Percentiles rank a stretch among this genome's conserved stretches.
Conservation (phyloP, 768 basidiomycete genomes). For the Hericium rajendrae region DNA sequence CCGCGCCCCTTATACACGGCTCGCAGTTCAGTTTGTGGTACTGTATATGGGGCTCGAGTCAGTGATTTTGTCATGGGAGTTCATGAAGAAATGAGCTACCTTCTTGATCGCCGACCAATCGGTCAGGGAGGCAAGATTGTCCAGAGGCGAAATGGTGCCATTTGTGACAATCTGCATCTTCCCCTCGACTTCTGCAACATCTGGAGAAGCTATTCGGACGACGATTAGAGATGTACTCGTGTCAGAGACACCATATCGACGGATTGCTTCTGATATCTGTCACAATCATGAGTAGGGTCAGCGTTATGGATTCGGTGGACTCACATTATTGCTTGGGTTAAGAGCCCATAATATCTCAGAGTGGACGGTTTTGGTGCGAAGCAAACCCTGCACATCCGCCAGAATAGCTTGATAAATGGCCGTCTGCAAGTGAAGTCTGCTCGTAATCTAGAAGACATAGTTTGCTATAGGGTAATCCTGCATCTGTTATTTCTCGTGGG, state of each 20-base stretch:
- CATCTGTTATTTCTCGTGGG: neutral
- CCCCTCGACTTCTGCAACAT: constrained; percentile 32
- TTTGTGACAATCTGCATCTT: constrained; percentile 49
- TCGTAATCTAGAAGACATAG: constrained; percentile 56
- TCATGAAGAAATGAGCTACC: constrained; percentile 30
- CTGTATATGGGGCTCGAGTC: constrained; percentile 38
- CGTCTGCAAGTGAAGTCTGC: constrained; percentile 69
- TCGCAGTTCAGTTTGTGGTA: constrained; percentile 64
- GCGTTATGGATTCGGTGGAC: constrained; percentile 10
- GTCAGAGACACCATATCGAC: constrained; percentile 76
- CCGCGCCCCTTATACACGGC: constrained; percentile 26
- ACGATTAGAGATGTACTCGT: constrained; percentile 56
- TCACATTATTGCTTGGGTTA: constrained; percentile 80
- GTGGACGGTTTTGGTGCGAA: constrained; percentile 82
- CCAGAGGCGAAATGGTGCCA: constrained; percentile 44
- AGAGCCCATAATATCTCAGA: constrained; percentile 86
- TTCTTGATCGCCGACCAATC: constrained; percentile 73
- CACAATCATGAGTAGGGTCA: neutral
- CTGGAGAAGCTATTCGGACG: constrained; percentile 48
- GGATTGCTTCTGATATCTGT: constrained; percentile 83
- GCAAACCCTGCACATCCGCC: constrained; percentile 42
- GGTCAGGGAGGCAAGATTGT: constrained; percentile 35
- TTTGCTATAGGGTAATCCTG: neutral
- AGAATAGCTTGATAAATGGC: constrained; percentile 79
- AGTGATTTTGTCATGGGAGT: constrained; percentile 16